Base-by-base conservation (phyloP, 495 filamentous ascomycete genomes). In the Cercophora newfieldiana region DNA sequence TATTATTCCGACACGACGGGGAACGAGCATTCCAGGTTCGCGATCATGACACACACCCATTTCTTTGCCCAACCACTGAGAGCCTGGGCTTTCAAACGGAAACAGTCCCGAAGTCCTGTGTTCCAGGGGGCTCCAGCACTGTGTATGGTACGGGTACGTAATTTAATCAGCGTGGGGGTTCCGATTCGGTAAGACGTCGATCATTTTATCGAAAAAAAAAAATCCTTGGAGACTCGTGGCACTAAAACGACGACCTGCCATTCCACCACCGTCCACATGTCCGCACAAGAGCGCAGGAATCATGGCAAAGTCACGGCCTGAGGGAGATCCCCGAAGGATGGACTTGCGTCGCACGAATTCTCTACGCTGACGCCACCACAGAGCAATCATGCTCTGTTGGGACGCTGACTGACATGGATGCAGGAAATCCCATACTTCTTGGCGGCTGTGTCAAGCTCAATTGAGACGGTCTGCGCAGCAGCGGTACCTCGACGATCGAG, bases 161-260 rank as follows among this genome's bases (percentile, higher is more conserved):
- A 61, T 66, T 61, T 53, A 60, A 59, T 65, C 47, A 31, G 57
- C 57, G 64, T 66, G 64, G 64, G 64, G 64, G 64, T 59, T 56
- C 55, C 49, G 48, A 55, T 47, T 63, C 49, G 61, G 61, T 31
- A 63, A 63, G 18, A 53, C 30, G 61, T 55, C 61, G 61, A 63
- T 63, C 61, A 63, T 63, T 63, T 63, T 63, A 63, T 55, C 50
- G 55, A 51, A 29, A 33, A 37, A 37, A 64, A 57, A 51, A 19
- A 25, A n/a, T n/a, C 22, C 50, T 54, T 3, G 31, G 44, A 21
- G 18, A 55, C 10, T 21, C n/a, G 25, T 33, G n/a, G 48, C 47
- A 49, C 61, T 55, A 55, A 63, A 31, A 26, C 30, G 25, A 62
- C 48, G 28, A 51, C 60, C 24, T 50, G 25, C 22, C 8, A 21